These are phyloP conservation scores for Eutreptiella sp. DNA, from an alignment of 208 protist genomes.

Conservation along the genomic window DNA sequence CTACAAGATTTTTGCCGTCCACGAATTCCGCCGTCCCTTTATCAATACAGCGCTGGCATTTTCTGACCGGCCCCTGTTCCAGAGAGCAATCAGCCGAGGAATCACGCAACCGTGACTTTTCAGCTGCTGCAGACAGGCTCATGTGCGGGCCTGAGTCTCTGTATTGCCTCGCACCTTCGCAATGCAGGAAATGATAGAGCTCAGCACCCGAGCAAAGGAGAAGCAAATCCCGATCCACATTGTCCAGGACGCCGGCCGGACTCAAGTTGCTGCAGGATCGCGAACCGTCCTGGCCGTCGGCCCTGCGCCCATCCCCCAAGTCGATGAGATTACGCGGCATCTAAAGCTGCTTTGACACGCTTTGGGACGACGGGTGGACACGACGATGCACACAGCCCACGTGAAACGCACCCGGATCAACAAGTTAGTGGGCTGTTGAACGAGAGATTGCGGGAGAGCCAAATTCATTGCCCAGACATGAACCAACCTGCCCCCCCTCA, in stretches of 20 bases:
- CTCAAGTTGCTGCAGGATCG: constrained; percentile 78
- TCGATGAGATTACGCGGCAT: constrained; percentile 73
- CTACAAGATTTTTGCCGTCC: too few relatives aligned
- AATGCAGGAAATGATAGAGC: constrained; percentile 48
- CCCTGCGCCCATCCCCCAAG: constrained; percentile 55
- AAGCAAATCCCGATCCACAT: constrained; percentile 56
- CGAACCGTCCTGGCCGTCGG: constrained; percentile 80
- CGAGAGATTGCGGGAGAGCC: too few relatives aligned
- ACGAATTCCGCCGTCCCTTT: too few relatives aligned
- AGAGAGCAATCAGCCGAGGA: too few relatives aligned
- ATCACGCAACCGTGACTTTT: too few relatives aligned
- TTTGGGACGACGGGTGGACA: neutral
- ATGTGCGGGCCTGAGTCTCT: constrained; percentile 2
- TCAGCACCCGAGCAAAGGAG: constrained; percentile 43
- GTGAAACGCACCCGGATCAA: too few relatives aligned
- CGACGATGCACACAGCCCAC: too few relatives aligned
- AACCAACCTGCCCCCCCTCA: too few relatives aligned
- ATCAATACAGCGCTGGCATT: too few relatives aligned
- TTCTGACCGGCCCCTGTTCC: too few relatives aligned
- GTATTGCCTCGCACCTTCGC: neutral
- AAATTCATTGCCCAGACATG: too few relatives aligned
- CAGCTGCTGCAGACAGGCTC: constrained; percentile 45
- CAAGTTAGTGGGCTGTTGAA: too few relatives aligned
- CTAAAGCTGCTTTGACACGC: constrained; percentile 74
- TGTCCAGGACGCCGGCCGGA: constrained; percentile 80